Evolutionary conservation across 306 rosid species (phyloP), one percentile per base, ranked within the genome.

Genomic region (Malus fusca): DNA sequence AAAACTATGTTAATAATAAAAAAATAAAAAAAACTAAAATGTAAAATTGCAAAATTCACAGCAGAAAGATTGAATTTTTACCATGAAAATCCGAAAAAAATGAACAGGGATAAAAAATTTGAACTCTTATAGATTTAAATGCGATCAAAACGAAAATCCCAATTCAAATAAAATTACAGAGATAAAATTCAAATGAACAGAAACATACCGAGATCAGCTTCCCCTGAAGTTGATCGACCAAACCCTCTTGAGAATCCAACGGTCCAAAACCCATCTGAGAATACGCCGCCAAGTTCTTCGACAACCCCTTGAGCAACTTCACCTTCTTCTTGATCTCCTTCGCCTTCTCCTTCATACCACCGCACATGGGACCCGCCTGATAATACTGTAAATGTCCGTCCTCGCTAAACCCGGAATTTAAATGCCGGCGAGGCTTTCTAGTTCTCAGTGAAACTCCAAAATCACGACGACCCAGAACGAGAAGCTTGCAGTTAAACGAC

Each of bases 311-410:
- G 13, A 94, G 77, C 76, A 87, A 42, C 79, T 87, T 91, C 83
- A 91, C 11, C 82, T 86, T 88, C 80, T 87, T 90, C 84, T 88
- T 88, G 10, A 78, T 62, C 30, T 71, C 87, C 77, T 80, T 60
- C 42, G 75, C 77, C 85, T 81, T 86, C 84, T 46, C 53, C 17
- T 56, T 17, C 40, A 66, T 46, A 25, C 51, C 73, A 6, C 76
- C 87, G 53, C 82, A 82, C 26, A 78, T 82, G n/a, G 83, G 76
- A 4, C 66, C 77, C 61, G 67, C 80, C 48, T 81, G 65, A 77
- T 89, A 89, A 72, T 87, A 91, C 68, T 70, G 78, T 35, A 88
- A 4, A 77, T 90, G 90, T 25, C 91, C 89, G 5, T 82, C 72
- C 65, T 93, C 97, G 48, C 62, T 63, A 78, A 93, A 93, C 77